Conservation (phyloP, 495 filamentous ascomycete species). For the Usnea hakonensis region DNA sequence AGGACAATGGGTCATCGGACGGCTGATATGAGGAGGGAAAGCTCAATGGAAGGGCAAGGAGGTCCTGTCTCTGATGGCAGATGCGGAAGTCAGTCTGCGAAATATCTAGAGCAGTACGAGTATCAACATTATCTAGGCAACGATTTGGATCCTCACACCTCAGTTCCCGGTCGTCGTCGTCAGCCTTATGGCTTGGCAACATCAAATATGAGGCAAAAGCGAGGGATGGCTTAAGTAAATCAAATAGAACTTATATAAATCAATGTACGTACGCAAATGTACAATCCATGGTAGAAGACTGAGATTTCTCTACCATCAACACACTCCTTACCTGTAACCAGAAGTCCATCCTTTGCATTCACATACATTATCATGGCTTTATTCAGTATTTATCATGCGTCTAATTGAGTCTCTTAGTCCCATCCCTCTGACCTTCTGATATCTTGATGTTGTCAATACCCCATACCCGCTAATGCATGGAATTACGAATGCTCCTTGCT, state of each 20-base stretch:
- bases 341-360: no score
- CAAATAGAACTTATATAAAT: no score
- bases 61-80: not conserved
- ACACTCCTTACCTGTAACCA: no score
- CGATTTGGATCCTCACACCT: not conserved
- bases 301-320: no score
- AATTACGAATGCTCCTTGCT: constrained; percentile 8
- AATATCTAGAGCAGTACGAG: not conserved
- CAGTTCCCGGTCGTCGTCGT: constrained; percentile 26
- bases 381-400: no score
- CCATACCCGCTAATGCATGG: constrained; percentile 7
- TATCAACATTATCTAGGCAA: constrained; percentile 5
- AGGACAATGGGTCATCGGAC: not conserved
- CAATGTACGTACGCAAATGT: no score
- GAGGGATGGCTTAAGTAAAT: no score
- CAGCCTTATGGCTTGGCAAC: constrained; percentile 15
- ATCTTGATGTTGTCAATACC: not conserved
- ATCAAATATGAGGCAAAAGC: not conserved
- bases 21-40: not conserved
- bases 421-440: not conserved
- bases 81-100: not conserved
- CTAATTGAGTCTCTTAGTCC: not conserved
- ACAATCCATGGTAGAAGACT: no score
- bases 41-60: not conserved
- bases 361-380: no score